These are phyloP conservation scores for Dendrobium nobile DNA, from an alignment of 106 monocot genomes.

Conservation along the genomic window DNA sequence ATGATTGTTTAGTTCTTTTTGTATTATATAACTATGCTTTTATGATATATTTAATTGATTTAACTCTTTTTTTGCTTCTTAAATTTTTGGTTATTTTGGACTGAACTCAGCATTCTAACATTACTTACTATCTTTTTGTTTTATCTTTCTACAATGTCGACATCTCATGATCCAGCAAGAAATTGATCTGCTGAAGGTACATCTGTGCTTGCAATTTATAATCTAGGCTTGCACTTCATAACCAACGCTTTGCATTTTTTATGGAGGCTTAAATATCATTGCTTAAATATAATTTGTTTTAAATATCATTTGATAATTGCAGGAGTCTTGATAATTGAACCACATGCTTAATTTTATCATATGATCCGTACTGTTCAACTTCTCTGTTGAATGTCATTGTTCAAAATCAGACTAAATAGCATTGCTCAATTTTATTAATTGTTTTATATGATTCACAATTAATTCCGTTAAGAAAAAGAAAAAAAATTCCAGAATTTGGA, in stretches of 20 bases:
- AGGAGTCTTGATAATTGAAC: neutral
- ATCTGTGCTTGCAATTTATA: conserved; percentile 3
- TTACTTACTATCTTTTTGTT: neutral
- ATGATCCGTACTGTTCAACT: no score
- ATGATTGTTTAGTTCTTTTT: neutral
- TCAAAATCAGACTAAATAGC: no score
- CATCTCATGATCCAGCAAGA: conserved; percentile 54
- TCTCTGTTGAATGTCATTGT: no score
- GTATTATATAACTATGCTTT: neutral
- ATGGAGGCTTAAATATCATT: neutral
- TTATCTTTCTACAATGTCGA: neutral
- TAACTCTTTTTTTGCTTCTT: neutral
- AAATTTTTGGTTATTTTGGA: neutral
- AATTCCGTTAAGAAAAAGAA: neutral
- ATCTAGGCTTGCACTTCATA: conserved; percentile 2
- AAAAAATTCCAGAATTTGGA: neutral
- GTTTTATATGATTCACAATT: no score
- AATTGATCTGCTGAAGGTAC: conserved; percentile 84
- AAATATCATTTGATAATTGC: neutral
- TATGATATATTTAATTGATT: neutral
- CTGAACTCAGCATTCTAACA: neutral
- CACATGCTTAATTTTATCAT: no score
- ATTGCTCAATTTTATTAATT: no score
- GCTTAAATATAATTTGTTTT: neutral
- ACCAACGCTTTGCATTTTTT: neutral